Percentiles rank a stretch among this genome's conserved stretches.
These are phyloP conservation scores for Wallacemonas collosoma DNA, from an alignment of 208 protist genomes.

Conservation along the genomic window DNA sequence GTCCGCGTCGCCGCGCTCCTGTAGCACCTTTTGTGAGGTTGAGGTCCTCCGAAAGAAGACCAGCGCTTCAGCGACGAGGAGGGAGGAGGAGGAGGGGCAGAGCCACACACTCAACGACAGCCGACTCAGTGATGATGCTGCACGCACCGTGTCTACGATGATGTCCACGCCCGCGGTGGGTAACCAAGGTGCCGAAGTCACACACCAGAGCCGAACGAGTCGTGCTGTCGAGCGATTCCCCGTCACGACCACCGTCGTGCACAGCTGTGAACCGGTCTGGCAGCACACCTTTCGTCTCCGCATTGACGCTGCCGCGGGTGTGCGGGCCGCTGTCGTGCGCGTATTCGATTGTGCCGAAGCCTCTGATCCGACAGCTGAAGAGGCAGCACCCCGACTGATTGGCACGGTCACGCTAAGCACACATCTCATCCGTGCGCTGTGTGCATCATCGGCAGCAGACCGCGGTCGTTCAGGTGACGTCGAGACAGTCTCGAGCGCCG, in stretches of 20 bases:
- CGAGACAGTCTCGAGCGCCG: not conserved
- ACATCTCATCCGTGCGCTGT: not conserved
- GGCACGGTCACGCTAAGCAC: slow-evolving; percentile 1
- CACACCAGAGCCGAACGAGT: not conserved
- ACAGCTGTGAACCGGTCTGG: slow-evolving; percentile 30
- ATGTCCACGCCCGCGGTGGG: not conserved
- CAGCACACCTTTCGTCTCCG: slow-evolving; percentile 35
- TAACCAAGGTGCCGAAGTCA: not conserved
- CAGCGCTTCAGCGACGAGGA: not conserved
- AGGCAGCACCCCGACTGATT: not conserved
- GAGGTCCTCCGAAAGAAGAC: slow-evolving; percentile 6
- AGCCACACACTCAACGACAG: too few relatives aligned
- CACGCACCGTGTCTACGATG: not conserved
- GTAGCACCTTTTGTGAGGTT: slow-evolving; percentile 16
- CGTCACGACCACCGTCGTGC: slow-evolving; percentile 24
- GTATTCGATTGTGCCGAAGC: slow-evolving; percentile 24
- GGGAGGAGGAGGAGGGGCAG: too few relatives aligned
- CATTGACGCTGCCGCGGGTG: slow-evolving; percentile 10
- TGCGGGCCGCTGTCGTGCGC: slow-evolving; percentile 24
- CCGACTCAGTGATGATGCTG: too few relatives aligned
- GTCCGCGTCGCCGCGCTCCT: not conserved
- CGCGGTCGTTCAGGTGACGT: not conserved
- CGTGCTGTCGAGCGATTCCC: slow-evolving; percentile 6
- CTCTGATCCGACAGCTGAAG: not conserved
- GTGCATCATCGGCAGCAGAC: not conserved